These are phyloP conservation scores for Bolboschoenus planiculmis DNA, from an alignment of 176 grass and related monocot genomes.

Conservation along the genomic window DNA sequence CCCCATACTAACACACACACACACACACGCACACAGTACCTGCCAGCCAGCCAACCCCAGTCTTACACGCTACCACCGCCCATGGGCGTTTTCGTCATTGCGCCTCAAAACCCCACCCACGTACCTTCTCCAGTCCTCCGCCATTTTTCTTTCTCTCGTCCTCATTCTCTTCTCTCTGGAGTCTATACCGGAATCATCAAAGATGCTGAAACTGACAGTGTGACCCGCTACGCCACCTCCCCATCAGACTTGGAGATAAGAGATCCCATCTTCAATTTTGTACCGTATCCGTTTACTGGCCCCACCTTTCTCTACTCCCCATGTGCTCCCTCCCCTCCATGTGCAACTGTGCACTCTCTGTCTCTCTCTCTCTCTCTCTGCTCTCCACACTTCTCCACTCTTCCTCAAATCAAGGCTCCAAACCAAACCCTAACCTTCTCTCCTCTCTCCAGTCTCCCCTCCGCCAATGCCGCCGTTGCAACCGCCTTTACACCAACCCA, in stretches of 20 bases:
- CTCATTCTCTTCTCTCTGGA: too few species aligned
- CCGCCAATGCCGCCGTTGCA: conserved; percentile 19
- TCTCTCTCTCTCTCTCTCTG: neutral
- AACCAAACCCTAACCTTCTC: neutral
- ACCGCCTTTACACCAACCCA: conserved; percentile 7
- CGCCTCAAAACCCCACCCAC: neutral
- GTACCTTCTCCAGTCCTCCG: too few species aligned
- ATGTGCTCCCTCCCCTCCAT: conserved; percentile 14
- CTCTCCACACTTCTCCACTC: conserved; percentile 14
- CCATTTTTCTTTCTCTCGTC: too few species aligned
- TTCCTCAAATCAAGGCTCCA: neutral
- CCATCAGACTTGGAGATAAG: neutral
- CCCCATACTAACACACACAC: too few species aligned
- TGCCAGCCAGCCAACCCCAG: neutral
- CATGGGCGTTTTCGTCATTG: conserved; percentile 5
- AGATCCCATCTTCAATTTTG: neutral
- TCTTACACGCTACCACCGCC: neutral
- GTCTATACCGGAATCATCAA: too few species aligned
- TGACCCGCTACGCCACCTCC: neutral
- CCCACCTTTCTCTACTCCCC: conserved; percentile 10
- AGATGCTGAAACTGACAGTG: neutral
- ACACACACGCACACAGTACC: too few species aligned
- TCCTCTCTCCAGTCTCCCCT: neutral
- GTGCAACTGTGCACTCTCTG: neutral
- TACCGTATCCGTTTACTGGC: conserved; percentile 3